Percentiles rank a stretch among this genome's conserved stretches.
Evolutionary conservation across 2,329 filamentous ascomycete species (phyloP).

Genomic region (Paracoccidioides brasiliensis): DNA sequence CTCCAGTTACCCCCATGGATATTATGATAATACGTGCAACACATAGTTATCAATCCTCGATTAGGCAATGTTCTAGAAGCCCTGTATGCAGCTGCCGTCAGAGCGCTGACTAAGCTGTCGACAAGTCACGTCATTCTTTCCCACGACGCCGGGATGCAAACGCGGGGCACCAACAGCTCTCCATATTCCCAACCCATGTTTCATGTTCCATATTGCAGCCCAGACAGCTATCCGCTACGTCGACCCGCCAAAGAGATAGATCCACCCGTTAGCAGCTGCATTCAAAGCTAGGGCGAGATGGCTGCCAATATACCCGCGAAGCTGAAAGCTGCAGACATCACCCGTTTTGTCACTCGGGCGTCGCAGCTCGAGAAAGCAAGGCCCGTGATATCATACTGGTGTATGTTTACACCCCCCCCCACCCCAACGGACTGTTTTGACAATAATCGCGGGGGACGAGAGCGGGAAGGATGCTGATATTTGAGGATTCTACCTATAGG

Average conservation of each 20-base stretch:
- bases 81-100: too few relatives aligned
- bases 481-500: constrained; percentile 37
- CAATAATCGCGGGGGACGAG: background rate
- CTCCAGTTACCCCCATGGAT: too few relatives aligned
- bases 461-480: background rate
- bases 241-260: background rate
- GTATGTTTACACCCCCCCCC: constrained; percentile 41
- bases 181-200: too few relatives aligned
- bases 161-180: background rate
- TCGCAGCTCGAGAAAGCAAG: constrained; percentile 72
- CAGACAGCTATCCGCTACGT: background rate
- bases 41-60: too few relatives aligned
- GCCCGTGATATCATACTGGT: constrained; percentile 90
- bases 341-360: constrained; percentile 70
- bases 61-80: too few relatives aligned
- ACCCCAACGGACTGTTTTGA: background rate
- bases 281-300: constrained; percentile 41
- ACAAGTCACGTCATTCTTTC: background rate
- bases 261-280: background rate
- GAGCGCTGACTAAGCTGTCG: too few relatives aligned
- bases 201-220: background rate
- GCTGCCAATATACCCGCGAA: constrained; percentile 55
- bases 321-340: constrained; percentile 69
- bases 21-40: too few relatives aligned
- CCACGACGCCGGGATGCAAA: background rate